phyloP scores from a whole-genome alignment of 495 filamentous ascomycete species.

The Mytilinidion resinicola region DNA sequence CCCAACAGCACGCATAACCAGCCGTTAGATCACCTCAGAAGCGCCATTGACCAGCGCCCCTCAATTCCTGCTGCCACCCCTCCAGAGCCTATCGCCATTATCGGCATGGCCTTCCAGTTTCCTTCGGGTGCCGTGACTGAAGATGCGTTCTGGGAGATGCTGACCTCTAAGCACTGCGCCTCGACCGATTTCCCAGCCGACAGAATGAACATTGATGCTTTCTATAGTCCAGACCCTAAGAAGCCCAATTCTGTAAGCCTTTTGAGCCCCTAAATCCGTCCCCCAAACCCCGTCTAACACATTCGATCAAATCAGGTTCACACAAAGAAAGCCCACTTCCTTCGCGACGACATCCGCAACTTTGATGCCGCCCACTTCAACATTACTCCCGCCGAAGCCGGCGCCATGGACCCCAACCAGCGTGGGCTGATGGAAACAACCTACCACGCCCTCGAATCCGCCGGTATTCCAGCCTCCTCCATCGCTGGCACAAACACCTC shows the following conservation, averaged over 20 bases:
- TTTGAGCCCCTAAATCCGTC: not conserved
- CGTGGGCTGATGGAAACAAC: slow-evolving; percentile 14
- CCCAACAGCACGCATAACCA: no score
- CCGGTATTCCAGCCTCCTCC: no score
- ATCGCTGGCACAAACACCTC: no score
- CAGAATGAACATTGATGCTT: no score
- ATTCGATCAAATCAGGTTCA: slow-evolving; percentile 3
- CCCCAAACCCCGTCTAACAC: no score
- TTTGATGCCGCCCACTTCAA: slow-evolving; percentile 7
- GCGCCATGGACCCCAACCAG: slow-evolving; percentile 5
- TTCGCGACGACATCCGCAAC: not conserved
- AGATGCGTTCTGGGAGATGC: slow-evolving; percentile 1
- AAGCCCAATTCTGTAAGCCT: slow-evolving; percentile 15
- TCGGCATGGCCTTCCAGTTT: not conserved
- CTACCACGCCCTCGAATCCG: slow-evolving; percentile 28
- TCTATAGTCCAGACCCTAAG: no score
- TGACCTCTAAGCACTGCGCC: no score
- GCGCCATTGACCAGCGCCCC: slow-evolving; percentile 53
- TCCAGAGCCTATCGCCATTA: slow-evolving; percentile 4
- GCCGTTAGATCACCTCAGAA: no score
- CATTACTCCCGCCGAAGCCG: slow-evolving; percentile 1
- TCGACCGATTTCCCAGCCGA: no score
- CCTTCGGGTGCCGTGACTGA: not conserved
- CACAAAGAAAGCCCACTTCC: slow-evolving; percentile 1
- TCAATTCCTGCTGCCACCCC: slow-evolving; percentile 58